Conservation (phyloP, 176 grass and related monocot species). For the Oropetium thomaeum region DNA sequence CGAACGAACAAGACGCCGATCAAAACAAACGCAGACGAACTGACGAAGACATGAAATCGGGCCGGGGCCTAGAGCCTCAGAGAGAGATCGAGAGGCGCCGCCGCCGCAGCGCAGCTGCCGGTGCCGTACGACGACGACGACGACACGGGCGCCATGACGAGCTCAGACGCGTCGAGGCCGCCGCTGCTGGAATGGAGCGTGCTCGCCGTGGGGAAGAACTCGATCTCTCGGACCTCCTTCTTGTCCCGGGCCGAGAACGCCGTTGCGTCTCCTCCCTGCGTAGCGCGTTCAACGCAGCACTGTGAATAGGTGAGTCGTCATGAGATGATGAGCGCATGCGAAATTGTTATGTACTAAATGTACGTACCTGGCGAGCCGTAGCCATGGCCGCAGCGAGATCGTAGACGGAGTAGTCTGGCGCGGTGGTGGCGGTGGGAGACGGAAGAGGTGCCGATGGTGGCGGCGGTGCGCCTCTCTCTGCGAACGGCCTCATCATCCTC, state of each 20-base stretch:
- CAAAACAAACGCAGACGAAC: not conserved
- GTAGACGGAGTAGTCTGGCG: slow-evolving; percentile 44
- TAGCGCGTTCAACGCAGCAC: not conserved
- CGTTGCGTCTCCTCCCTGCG: not conserved
- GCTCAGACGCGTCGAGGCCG: not conserved
- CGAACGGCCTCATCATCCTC: slow-evolving; percentile 34
- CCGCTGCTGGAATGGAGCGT: not conserved
- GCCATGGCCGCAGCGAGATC: slow-evolving; percentile 48
- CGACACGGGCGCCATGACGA: not conserved
- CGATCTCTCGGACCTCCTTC: slow-evolving; percentile 54
- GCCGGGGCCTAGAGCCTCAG: slow-evolving; percentile 42
- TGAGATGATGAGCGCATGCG: not conserved
- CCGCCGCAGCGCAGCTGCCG: not conserved
- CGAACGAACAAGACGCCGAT: not conserved
- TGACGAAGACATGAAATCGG: not conserved
- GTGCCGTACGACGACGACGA: not conserved
- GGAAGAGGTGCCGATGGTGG: not conserved
- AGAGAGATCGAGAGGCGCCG: slow-evolving; percentile 44
- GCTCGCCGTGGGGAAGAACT: slow-evolving; percentile 59
- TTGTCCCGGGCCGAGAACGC: slow-evolving; percentile 13
- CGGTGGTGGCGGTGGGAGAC: not conserved
- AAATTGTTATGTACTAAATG: not conserved
- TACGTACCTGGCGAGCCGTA: slow-evolving; percentile 38
- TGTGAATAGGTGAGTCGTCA: not conserved
- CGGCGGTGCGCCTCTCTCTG: slow-evolving; percentile 12